Evolutionary conservation across 2,329 filamentous ascomycete genomes (phyloP).

Genomic region (Curvularia spicifera): DNA sequence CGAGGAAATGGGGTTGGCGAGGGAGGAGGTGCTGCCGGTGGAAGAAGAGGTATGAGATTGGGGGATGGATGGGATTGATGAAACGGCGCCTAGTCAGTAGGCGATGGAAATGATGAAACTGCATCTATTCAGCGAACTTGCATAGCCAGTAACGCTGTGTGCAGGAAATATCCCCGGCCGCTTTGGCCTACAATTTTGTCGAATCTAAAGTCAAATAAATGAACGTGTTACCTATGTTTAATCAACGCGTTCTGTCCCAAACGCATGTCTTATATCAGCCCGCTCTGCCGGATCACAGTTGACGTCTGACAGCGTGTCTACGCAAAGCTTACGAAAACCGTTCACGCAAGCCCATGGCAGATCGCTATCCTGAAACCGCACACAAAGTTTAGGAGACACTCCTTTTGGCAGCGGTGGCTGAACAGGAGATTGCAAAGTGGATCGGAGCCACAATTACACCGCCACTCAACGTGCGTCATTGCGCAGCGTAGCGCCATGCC

Average conservation of each 20-base stretch:
- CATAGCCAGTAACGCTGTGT: background rate
- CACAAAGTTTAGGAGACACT: background rate
- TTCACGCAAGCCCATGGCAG: slow-evolving; percentile 11
- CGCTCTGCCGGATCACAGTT: background rate
- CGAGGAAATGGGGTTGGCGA: slow-evolving; percentile 47
- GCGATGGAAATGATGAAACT: too few species aligned
- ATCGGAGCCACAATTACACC: slow-evolving; percentile 14
- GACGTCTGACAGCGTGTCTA: background rate
- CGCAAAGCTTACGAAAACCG: slow-evolving; percentile 3
- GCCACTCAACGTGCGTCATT: slow-evolving; percentile 15
- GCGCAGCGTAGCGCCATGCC: background rate
- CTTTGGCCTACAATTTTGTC: background rate
- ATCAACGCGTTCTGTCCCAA: background rate
- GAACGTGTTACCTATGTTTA: background rate
- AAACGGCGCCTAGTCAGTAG: too few species aligned
- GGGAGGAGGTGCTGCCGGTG: slow-evolving; percentile 37
- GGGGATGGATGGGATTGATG: background rate
- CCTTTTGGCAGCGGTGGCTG: slow-evolving; percentile 1
- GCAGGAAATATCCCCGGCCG: background rate
- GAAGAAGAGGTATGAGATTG: slow-evolving; percentile 22
- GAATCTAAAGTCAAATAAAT: background rate
- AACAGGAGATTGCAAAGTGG: slow-evolving; percentile 16
- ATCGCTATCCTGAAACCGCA: background rate
- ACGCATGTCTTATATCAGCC: background rate
- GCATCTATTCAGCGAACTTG: background rate